Base-by-base conservation (phyloP, 148 eudicot genomes). In the Pharnaceum exiguum region DNA sequence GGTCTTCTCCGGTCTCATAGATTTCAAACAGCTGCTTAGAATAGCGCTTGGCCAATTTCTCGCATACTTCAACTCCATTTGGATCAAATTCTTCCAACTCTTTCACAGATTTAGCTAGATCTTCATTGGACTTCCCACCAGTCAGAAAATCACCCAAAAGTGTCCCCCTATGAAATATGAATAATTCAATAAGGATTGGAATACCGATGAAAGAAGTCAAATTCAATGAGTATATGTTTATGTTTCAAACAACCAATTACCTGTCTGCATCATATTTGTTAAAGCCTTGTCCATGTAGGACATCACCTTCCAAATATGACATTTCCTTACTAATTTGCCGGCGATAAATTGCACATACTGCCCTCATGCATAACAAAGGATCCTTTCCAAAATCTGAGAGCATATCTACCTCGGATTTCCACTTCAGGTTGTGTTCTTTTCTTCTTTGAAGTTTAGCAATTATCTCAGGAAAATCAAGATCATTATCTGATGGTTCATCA, bases 341-440 rank as follows among this genome's bases (percentile, higher is more conserved):
- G 66, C 89, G 80, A 70, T 81, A 77, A 39, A 90, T 65, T 58
- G 83, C 90, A 75, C 95, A 90, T n/a, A 90, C 84, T n/a, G 86
- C 97, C 51, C 71, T 82, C 95, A 90, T 77, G 74, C 97, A 90
- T 48, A 86, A 49, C 51, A 62, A 81, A 40, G 79, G 82, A 63
- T 73, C 71, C 63, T 86, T 84, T 5, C 80, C 95, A 33, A 86
- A 84, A 50, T 66, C 97, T 46, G 95, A 75, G 49, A 86, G 88
- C 97, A 90, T 90, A 40, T 86, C 90, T 38, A 67, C 90, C 72
- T 77, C 86, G 15, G 62, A 67, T 38, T 52, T 84, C 97, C 97
- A 90, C 46, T 84, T 61, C n/a, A n/a, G n/a, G 46, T 67, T 71
- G 16, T 46, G 60, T 27, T 56, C 52, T 67, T 64, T 75, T 27